Evolutionary conservation across 2,329 filamentous ascomycete genomes (phyloP).

Genomic region (Paramyrothecium roridum): DNA sequence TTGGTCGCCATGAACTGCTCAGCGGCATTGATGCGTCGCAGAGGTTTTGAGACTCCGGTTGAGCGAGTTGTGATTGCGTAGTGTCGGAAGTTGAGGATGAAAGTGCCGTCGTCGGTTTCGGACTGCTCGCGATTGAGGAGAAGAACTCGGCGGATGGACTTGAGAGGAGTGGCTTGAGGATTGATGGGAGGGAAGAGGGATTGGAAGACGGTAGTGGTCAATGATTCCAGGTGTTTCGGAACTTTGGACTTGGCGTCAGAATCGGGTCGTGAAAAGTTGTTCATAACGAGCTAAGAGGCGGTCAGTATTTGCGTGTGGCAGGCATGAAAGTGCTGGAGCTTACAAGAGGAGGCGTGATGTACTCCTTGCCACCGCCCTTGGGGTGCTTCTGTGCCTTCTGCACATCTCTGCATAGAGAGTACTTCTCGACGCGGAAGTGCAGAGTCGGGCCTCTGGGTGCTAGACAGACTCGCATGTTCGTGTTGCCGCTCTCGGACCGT

Average conservation of each 20-base stretch:
- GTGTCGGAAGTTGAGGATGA: slow-evolving; percentile 84
- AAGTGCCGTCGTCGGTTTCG: slow-evolving; percentile 61
- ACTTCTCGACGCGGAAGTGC: slow-evolving; percentile 91
- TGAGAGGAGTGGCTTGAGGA: slow-evolving; percentile 82
- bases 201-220: slow-evolving; percentile 92
- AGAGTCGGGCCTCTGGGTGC: slow-evolving; percentile 89
- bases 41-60: slow-evolving; percentile 77
- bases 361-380: slow-evolving; percentile 79
- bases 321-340: slow-evolving; percentile 11
- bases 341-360: slow-evolving; percentile 78
- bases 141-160: slow-evolving; percentile 88
- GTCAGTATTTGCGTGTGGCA: slow-evolving; percentile 17
- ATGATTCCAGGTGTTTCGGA: slow-evolving; percentile 90
- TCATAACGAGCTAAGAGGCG: slow-evolving; percentile 77
- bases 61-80: slow-evolving; percentile 92
- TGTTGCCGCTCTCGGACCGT: slow-evolving; percentile 83
- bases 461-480: slow-evolving; percentile 82
- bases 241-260: slow-evolving; percentile 63
- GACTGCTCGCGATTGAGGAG: slow-evolving; percentile 78
- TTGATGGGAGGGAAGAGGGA: slow-evolving; percentile 95
- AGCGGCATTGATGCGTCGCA: slow-evolving; percentile 80
- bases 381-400: slow-evolving; percentile 80
- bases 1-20: slow-evolving; percentile 68
- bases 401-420: slow-evolving; percentile 90
- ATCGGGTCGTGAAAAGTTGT: slow-evolving; percentile 78